Evolutionary conservation across 2,329 filamentous ascomycete species (phyloP), one percentile per base, ranked within the genome.

Genomic region (Aspergillus awamori): DNA sequence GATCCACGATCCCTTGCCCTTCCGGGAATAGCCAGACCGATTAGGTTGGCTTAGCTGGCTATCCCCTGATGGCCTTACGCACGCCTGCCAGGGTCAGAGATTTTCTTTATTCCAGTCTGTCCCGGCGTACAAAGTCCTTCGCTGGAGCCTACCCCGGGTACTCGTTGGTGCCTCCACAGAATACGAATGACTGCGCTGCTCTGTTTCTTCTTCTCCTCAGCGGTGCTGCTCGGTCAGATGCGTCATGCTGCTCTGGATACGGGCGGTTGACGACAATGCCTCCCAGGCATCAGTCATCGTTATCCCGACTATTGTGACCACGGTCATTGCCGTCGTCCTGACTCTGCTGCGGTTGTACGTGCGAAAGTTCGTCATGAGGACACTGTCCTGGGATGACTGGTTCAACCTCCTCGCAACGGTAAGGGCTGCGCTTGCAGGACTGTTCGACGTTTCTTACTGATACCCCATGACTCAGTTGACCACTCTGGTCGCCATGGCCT

Each of bases 391-490:
- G 63, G 63, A 65, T 59, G 63, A 65, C 47, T 62, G 55, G 53
- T 65, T 64, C 43, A 65, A 64, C 51, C 62, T 65, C 10, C 53
- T 64, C 22, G 62, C 57, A 8, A 62, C 60, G 54, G 63, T 65
- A 30, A 59, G 28, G 28, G 60, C 55, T 38, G 24, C 33, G 11
- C 45, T 43, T 13, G 41, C 53, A 41, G 51, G 8, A 36, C 45
- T 48, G 13, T 13, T 45, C 20, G 2, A 24, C 6, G 2, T 5
- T 13, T 24, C n/a, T 45, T 2, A 13, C 41, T 45, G 41, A 45
- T 45, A 4, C 5, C 41, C 8, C 11, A 5, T 15, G 41, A 15
- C 41, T 45, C 17, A 45, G 41, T 15, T 45, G 41, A 45, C 41
- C 41, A 45, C 41, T 4, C 13, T 45, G 20, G 11, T 45, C 20